These are phyloP conservation scores for Aureobasidium sp. DNA, from an alignment of 2,329 filamentous ascomycete genomes.

Conservation along the genomic window DNA sequence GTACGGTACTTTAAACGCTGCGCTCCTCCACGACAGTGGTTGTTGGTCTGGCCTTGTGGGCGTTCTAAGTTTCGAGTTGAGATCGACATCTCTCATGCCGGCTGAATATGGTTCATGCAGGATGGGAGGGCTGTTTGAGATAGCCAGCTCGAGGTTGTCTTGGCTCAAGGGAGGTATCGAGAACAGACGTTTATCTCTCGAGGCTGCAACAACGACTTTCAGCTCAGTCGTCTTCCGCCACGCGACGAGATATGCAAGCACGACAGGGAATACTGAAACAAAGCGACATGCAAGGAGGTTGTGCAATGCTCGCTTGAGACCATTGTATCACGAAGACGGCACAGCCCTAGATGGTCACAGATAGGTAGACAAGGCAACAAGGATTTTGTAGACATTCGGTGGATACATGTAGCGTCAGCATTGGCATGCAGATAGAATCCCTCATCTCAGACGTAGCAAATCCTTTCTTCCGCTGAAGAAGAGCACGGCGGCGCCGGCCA, in stretches of 20 bases:
- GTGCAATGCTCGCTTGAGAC: slow-evolving; percentile 7
- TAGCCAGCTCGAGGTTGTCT: neutral
- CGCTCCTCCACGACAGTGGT: neutral
- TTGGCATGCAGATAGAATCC: neutral
- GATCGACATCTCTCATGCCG: neutral
- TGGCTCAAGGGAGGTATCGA: neutral
- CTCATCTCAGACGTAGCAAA: neutral
- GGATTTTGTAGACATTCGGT: neutral
- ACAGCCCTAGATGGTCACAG: neutral
- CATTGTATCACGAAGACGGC: neutral
- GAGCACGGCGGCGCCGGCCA: slow-evolving; percentile 12
- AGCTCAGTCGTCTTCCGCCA: neutral
- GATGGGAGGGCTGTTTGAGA: neutral
- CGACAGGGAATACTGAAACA: neutral
- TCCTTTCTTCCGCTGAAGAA: slow-evolving; percentile 11
- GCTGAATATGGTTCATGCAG: neutral
- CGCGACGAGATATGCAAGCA: neutral
- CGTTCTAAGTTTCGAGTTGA: neutral
- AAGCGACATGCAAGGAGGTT: neutral
- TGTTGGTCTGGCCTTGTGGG: neutral
- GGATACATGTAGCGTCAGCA: slow-evolving; percentile 8
- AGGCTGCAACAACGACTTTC: neutral
- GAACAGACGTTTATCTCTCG: neutral
- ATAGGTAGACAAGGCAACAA: slow-evolving; percentile 1
- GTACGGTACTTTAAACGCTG: neutral